Conservation (phyloP, 148 eudicot species). For the Chenopodium suecicum region DNA sequence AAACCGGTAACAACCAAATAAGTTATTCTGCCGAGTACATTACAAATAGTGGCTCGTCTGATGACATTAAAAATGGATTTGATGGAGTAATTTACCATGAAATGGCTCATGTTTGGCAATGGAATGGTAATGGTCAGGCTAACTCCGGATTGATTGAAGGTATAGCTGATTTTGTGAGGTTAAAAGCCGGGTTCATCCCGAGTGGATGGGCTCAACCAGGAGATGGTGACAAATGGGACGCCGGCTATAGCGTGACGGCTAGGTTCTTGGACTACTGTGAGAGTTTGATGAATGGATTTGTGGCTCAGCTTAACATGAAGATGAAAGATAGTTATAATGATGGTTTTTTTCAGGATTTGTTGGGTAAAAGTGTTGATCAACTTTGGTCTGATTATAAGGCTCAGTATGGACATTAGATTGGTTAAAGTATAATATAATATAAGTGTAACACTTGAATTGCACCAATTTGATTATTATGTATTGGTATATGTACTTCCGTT, state of each 20-base stretch:
- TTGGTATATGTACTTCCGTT: no score
- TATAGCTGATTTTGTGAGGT: slow-evolving; percentile 49
- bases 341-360: slow-evolving; percentile 27
- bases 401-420: slow-evolving; percentile 6
- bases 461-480: no score
- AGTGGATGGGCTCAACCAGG: slow-evolving; percentile 44
- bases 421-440: no score
- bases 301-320: slow-evolving; percentile 42
- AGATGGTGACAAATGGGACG: slow-evolving; percentile 40
- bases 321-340: slow-evolving; percentile 39
- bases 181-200: slow-evolving; percentile 38
- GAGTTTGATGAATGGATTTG: slow-evolving; percentile 41
- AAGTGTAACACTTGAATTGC: no score
- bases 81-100: slow-evolving; percentile 47
- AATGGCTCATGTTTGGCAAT: slow-evolving; percentile 54
- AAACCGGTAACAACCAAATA: slow-evolving; percentile 13
- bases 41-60: no score
- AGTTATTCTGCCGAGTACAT: not conserved
- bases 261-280: slow-evolving; percentile 55
- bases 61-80: slow-evolving; percentile 34
- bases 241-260: slow-evolving; percentile 43
- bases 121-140: slow-evolving; percentile 39
- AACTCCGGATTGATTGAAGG: slow-evolving; percentile 41
- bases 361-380: slow-evolving; percentile 29
- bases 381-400: slow-evolving; percentile 34